Conservation (phyloP, 768 basidiomycete species). For the Asterophora lycoperdoides region DNA sequence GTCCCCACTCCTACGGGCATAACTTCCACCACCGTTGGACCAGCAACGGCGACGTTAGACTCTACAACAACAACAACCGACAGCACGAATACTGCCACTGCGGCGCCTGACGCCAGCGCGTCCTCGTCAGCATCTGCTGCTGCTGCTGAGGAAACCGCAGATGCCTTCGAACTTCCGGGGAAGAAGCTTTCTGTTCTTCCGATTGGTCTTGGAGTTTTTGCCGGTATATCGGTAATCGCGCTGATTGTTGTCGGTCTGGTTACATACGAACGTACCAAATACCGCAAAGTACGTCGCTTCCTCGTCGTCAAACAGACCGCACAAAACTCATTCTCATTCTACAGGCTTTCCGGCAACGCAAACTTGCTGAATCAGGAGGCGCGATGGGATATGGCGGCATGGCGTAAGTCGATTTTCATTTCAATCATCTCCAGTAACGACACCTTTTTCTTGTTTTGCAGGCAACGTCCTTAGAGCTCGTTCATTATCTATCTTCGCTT, state of each 20-base stretch:
- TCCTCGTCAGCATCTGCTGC: constrained; percentile 25
- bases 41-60: constrained; percentile 8
- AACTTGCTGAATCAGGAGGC: constrained; percentile 60
- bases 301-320: not conserved
- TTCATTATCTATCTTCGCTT: constrained; percentile 9
- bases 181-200: constrained; percentile 72
- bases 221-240: constrained; percentile 80
- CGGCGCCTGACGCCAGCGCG: constrained; percentile 14
- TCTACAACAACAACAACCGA: constrained; percentile 5
- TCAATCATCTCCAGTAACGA: not conserved
- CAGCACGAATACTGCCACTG: constrained; percentile 10
- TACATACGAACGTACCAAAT: constrained; percentile 83
- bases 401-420: constrained; percentile 28
- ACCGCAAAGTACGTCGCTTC: constrained; percentile 61
- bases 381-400: constrained; percentile 59
- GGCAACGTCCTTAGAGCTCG: constrained; percentile 17
- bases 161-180: constrained; percentile 63
- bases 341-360: constrained; percentile 72
- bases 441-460: not conserved
- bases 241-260: constrained; percentile 79
- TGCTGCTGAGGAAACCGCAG: constrained; percentile 31
- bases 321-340: constrained; percentile 7
- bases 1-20: constrained; percentile 12
- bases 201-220: constrained; percentile 79
- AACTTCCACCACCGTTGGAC: constrained; percentile 15